Conservation (phyloP, 2,329 filamentous ascomycete genomes). For the Chaetomiaceae sp. region DNA sequence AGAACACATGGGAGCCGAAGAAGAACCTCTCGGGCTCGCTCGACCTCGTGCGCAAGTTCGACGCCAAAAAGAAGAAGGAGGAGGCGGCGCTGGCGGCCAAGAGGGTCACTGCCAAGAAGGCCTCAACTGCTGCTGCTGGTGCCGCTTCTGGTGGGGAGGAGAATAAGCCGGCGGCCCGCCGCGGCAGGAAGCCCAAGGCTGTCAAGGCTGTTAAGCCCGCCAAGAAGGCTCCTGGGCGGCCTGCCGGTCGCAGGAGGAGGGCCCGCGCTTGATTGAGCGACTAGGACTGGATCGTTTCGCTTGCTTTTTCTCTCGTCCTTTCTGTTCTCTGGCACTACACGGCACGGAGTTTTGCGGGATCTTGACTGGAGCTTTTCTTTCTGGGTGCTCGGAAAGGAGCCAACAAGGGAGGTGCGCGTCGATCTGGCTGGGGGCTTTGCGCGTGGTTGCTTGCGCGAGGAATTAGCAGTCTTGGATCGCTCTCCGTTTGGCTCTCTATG, state of each 20-base stretch:
- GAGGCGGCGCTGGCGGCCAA: constrained; percentile 17
- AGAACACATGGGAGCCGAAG: constrained; percentile 53
- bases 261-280: background rate
- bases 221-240: constrained; percentile 7
- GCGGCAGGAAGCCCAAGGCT: constrained; percentile 12
- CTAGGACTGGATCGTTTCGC: too few species aligned
- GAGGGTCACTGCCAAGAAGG: constrained; percentile 3
- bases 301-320: background rate
- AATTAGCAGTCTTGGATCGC: background rate
- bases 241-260: background rate
- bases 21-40: constrained; percentile 40
- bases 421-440: background rate
- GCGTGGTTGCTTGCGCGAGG: background rate
- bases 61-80: constrained; percentile 29
- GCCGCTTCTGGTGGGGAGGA: background rate
- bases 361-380: background rate
- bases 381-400: background rate
- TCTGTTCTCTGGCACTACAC: background rate
- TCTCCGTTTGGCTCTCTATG: background rate
- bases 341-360: background rate
- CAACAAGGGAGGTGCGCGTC: background rate
- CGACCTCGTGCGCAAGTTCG: constrained; percentile 35
- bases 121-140: background rate
- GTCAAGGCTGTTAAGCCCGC: constrained; percentile 9
- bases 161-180: constrained; percentile 9